phyloP scores from a whole-genome alignment of 495 filamentous ascomycete genomes.

The Daldinia decipiens region DNA sequence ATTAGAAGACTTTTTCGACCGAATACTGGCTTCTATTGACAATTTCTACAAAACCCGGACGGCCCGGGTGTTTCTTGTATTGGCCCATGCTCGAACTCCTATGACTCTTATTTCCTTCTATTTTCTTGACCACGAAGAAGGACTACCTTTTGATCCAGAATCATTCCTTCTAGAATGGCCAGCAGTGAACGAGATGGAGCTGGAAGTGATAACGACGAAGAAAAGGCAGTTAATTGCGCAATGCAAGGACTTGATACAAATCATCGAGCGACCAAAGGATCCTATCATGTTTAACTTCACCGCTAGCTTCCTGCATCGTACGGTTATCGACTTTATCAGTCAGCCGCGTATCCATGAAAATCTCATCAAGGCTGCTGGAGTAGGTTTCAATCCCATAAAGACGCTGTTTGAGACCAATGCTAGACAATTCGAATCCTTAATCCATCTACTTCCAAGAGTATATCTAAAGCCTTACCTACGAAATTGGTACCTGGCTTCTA shows the following conservation, averaged over 20 bases:
- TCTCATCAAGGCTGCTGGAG: background rate
- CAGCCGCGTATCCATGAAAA: background rate
- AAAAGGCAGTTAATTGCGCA: slow-evolving; percentile 14
- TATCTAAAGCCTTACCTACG: slow-evolving; percentile 5
- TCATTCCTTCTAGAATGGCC: slow-evolving; percentile 5
- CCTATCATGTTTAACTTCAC: slow-evolving; percentile 11
- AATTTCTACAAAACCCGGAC: slow-evolving; percentile 9
- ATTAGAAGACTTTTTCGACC: slow-evolving; percentile 43
- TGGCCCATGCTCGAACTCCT: slow-evolving; percentile 9
- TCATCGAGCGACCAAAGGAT: background rate
- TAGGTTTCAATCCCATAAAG: background rate
- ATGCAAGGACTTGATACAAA: slow-evolving; percentile 15
- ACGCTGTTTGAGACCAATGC: background rate
- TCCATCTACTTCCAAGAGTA: slow-evolving; percentile 3
- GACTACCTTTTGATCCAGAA: slow-evolving; percentile 6
- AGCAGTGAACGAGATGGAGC: background rate
- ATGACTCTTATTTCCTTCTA: slow-evolving; percentile 12
- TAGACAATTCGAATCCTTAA: slow-evolving; percentile 5
- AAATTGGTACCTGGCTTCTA: slow-evolving; percentile 10
- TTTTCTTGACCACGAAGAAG: slow-evolving; percentile 10
- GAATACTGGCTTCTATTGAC: slow-evolving; percentile 26
- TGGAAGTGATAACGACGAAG: background rate
- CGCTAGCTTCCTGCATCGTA: slow-evolving; percentile 4
- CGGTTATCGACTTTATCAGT: slow-evolving; percentile 8
- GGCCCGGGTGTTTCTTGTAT: background rate